Evolutionary conservation across 768 basidiomycete species (phyloP), one percentile per base, ranked within the genome.

Genomic region (Suillus subluteus): DNA sequence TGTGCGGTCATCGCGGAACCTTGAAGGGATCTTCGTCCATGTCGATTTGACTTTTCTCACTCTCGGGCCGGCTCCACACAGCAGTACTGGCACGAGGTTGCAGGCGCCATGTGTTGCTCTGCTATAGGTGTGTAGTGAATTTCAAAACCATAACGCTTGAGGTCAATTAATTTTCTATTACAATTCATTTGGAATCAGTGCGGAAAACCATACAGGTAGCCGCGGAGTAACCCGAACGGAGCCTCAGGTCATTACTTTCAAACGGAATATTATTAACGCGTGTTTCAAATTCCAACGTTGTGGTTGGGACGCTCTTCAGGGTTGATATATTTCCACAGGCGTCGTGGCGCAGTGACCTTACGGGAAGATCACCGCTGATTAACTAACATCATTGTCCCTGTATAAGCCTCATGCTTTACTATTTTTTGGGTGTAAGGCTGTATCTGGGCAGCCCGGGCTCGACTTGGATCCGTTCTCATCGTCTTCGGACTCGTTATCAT

Each of bases 1-100:
- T 18, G 32, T 56, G 55, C 55, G 55, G 35, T 56, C 2, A 56
- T 32, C 55, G 55, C 55, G 55, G 55, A 37, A 56, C 35, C 32
- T 37, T 26, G 26, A 2, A 37, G 11, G 21, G 55, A 56, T 37
- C 32, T 56, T 35, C 32, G 35, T 37, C 55, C 21, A 21, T 35
- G 55, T 56, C 1, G 32, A 13, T 13, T 56, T 56, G 32, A 12
- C 21, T 13, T 56, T 56, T 56, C 21, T 35, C 55, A n/a, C 35
- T 21, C 52, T 12, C 44, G 44, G 44, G 8, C 44, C 35, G 35
- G 21, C 55, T 56, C 32, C 55, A 35, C 18, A 55, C 18, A 55
- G 18, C 4, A 35, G 55, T 13, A 13, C 1, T 56, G 55, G 7
- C 55, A 56, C 55, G 55, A 56, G 35, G 55, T 21, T n/a, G 55